Evolutionary conservation across 768 basidiomycete species (phyloP).

Genomic region (Paxillus involutus): DNA sequence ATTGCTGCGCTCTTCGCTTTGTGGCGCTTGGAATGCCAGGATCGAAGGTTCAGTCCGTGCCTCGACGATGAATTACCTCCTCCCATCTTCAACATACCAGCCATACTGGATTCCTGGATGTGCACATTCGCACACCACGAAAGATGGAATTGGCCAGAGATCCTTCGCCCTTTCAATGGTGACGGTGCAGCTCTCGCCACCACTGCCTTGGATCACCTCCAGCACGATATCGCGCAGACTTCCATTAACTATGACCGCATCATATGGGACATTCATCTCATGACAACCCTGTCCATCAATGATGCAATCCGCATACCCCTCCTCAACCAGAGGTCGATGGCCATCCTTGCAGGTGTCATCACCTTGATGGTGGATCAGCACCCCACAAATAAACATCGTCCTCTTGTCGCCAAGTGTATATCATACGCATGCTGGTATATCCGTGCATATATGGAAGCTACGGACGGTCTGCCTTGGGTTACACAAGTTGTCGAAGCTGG

Average conservation of each 20-base stretch:
- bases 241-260: conserved; percentile 27
- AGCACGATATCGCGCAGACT: conserved; percentile 17
- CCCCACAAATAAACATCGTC: not conserved
- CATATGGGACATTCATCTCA: conserved; percentile 30
- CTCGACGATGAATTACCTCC: conserved; percentile 1
- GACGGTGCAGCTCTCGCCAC: conserved; percentile 17
- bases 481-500: conserved; percentile 23
- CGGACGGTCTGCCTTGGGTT: conserved; percentile 27
- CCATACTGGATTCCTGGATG: conserved; percentile 28
- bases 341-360: conserved; percentile 15
- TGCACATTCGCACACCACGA: conserved; percentile 21
- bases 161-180: conserved; percentile 22
- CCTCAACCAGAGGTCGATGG: conserved; percentile 22
- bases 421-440: conserved; percentile 32
- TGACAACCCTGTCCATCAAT: conserved; percentile 26
- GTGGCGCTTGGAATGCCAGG: conserved; percentile 26
- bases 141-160: conserved; percentile 27
- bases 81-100: conserved; percentile 9
- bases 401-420: conserved; percentile 22
- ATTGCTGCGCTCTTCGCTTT: conserved; percentile 22
- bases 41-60: conserved; percentile 15
- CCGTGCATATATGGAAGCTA: conserved; percentile 25
- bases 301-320: conserved; percentile 22
- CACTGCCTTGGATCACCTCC: conserved; percentile 25
- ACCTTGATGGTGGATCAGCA: conserved; percentile 10